Conservation (phyloP, 2,329 filamentous ascomycete genomes). For the Fusarium secorum region DNA sequence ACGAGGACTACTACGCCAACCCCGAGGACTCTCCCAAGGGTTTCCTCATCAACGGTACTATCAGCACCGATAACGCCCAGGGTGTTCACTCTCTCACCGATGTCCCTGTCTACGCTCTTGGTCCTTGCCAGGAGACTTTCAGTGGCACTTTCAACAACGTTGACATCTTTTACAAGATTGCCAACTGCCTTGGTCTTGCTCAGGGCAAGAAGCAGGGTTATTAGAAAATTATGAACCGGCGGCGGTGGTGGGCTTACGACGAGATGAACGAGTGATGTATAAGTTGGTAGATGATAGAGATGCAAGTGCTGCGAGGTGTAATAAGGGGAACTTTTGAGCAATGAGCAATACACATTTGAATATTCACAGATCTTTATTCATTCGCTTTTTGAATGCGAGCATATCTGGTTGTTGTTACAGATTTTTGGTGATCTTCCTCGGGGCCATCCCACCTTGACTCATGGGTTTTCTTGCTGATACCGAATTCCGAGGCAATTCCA, state of each 20-base stretch:
- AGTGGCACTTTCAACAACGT: conserved; percentile 75
- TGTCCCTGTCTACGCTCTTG: conserved; percentile 79
- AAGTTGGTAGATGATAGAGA: conserved; percentile 19
- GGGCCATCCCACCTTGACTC: background rate
- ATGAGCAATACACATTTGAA: background rate
- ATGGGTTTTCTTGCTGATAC: background rate
- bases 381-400: background rate
- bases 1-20: conserved; percentile 73
- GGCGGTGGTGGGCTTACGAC: conserved; percentile 24
- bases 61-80: conserved; percentile 68
- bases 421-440: background rate
- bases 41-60: conserved; percentile 78
- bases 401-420: background rate
- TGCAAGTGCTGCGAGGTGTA: conserved; percentile 31
- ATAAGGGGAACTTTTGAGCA: background rate
- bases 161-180: conserved; percentile 79
- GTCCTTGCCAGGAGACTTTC: conserved; percentile 81
- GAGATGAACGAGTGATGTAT: conserved; percentile 31
- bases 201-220: conserved; percentile 37
- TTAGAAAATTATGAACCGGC: conserved; percentile 20
- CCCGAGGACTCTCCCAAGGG: conserved; percentile 71
- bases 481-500: conserved; percentile 5
- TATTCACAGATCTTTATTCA: background rate
- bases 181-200: conserved; percentile 69
- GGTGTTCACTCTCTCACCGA: conserved; percentile 82